Base-by-base conservation (phyloP, 2,329 filamentous ascomycete genomes). In the Sclerotinia trifoliorum region DNA sequence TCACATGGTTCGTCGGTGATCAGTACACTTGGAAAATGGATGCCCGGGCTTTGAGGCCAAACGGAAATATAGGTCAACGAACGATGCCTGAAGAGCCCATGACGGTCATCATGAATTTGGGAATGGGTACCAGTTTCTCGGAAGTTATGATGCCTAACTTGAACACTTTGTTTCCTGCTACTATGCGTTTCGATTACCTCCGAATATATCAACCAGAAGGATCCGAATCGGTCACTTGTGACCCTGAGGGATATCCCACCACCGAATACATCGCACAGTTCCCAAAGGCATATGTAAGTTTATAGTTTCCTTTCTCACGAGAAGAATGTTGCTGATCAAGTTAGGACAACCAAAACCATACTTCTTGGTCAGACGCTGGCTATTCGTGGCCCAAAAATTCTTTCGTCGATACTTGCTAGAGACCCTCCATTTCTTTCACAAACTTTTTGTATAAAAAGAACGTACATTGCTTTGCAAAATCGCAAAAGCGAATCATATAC, bases 1-100 rank as follows among this genome's bases (percentile, higher is more conserved):
- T 91, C 24, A 85, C 83, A n/a, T 92, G 88, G 88, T 88, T 87
- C 72, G 86, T 92, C 32, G 89, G 88, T 35, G 80, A 86, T 49
- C 81, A 86, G 6, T 84, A 86, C 67, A 89, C 86, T 2, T 91
- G 87, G 86, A 88, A 86, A 49, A 78, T 91, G 66, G 83, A 86
- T 70, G 84, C 79, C 44, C 80, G 84, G 51, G 81, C 89, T 2
- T 79, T 90, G 21, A 85, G 88, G 6, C 86, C 88, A 1, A 91
- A 91, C 70, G 90, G 89, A 68, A 92, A 92, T 74, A 79, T 92
- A 68, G 89, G 87, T 8, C 85, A 89, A 72, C 81, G 89, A 71
- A 78, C 84, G 26, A 85, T 91, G 64, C 88, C 89, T 0, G 80
- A 87, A 72, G 89, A 92, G 75, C 90, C 90, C 2, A 83, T 92